These are phyloP conservation scores for Ophiocordyceps australis DNA, from an alignment of 2,329 filamentous ascomycete species.

Conservation along the genomic window DNA sequence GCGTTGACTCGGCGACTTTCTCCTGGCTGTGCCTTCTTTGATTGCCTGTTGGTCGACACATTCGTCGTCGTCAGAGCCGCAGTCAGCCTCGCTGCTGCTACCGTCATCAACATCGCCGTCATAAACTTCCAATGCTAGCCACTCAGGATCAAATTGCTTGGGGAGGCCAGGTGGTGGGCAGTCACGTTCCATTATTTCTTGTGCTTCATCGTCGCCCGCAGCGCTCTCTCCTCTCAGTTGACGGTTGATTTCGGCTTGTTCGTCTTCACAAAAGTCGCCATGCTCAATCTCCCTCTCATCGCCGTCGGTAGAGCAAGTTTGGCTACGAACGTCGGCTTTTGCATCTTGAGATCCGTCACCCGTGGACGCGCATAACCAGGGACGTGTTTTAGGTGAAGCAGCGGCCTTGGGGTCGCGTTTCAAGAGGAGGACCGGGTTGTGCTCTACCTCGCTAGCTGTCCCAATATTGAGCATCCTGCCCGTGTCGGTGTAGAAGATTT, in stretches of 20 bases:
- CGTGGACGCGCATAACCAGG: too few species aligned
- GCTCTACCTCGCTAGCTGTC: slow-evolving; percentile 27
- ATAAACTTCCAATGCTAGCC: slow-evolving; percentile 81
- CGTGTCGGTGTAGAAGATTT: slow-evolving; percentile 86
- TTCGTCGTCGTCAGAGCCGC: slow-evolving; percentile 28
- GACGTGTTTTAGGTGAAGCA: slow-evolving; percentile 29
- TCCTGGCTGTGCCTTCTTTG: slow-evolving; percentile 3
- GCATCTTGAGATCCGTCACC: too few species aligned
- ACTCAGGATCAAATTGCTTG: slow-evolving; percentile 65
- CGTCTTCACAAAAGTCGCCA: slow-evolving; percentile 6
- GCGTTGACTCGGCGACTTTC: slow-evolving; percentile 3
- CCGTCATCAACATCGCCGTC: slow-evolving; percentile 34
- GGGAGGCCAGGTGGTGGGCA: too few species aligned
- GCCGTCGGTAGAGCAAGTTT: too few species aligned
- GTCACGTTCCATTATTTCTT: too few species aligned
- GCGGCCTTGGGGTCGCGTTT: slow-evolving; percentile 10
- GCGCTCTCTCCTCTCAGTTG: slow-evolving; percentile 17
- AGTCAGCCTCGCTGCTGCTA: slow-evolving; percentile 12
- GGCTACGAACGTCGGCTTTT: too few species aligned
- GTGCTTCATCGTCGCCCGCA: too few species aligned
- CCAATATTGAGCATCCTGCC: slow-evolving; percentile 75
- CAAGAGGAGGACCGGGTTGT: slow-evolving; percentile 15
- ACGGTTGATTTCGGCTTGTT: slow-evolving; percentile 26
- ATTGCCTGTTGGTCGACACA: slow-evolving; percentile 16
- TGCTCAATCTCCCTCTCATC: neutral